phyloP scores from a whole-genome alignment of 2,329 filamentous ascomycete genomes.

The Fusarium sp. region DNA sequence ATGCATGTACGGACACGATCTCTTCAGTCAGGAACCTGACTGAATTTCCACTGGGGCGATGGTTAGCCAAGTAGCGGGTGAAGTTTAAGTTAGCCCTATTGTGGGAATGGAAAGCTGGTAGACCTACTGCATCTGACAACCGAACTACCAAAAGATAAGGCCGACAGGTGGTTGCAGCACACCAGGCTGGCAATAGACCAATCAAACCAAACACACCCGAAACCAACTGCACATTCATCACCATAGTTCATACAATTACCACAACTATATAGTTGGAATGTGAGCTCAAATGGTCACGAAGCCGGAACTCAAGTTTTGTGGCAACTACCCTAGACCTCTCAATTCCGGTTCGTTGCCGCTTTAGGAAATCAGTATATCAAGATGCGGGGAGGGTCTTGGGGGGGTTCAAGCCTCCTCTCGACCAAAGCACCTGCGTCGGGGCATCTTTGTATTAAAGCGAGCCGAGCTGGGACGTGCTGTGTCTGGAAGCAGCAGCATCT shows the following conservation, averaged over 20 bases:
- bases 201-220: not conserved
- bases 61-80: no score
- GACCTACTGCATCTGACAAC: no score
- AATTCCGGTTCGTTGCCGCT: constrained; percentile 2
- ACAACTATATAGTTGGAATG: not conserved
- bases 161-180: not conserved
- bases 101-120: not conserved
- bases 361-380: constrained; percentile 11
- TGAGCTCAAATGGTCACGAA: not conserved
- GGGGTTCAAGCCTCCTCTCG: not conserved
- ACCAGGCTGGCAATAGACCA: not conserved
- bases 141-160: not conserved
- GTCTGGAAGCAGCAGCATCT: not conserved
- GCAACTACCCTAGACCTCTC: constrained; percentile 25
- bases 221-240: not conserved
- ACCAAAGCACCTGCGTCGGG: not conserved
- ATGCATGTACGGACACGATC: not conserved
- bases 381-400: not conserved
- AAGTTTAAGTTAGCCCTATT: not conserved
- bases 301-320: not conserved
- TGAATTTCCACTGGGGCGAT: not conserved
- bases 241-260: not conserved
- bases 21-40: not conserved
- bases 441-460: not conserved
- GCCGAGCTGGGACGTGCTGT: not conserved